phyloP scores from a whole-genome alignment of 2,329 filamentous ascomycete genomes.

The Thielaviopsis ethacetica region DNA sequence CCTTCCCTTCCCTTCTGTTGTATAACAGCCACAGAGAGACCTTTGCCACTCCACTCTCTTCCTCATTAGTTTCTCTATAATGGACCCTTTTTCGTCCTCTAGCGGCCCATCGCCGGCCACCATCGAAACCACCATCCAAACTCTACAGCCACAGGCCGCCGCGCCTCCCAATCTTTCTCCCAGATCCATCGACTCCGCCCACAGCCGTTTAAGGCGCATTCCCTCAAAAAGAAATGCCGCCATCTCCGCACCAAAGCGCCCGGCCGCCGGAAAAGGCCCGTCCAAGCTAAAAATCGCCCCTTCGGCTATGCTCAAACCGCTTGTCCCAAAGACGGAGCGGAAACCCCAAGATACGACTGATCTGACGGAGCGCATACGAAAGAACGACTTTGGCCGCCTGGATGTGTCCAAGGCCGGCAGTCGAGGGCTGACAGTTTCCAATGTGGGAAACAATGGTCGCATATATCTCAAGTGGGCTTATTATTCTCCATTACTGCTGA shows the following conservation, averaged over 20 bases:
- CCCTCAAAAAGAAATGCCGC: constrained; percentile 1
- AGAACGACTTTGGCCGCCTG: constrained; percentile 38
- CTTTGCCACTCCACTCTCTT: not conserved
- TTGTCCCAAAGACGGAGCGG: constrained; percentile 21
- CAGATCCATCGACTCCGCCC: constrained; percentile 7
- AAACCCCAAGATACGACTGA: constrained; percentile 25
- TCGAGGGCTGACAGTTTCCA: constrained; percentile 62
- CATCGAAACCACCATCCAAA: constrained; percentile 5
- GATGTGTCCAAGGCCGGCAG: constrained; percentile 42
- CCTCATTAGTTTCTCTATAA: not conserved
- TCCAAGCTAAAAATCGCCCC: constrained; percentile 10
- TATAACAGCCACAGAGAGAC: not conserved
- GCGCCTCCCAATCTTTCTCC: constrained; percentile 1
- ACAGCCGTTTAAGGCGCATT: constrained; percentile 7
- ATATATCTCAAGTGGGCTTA: constrained; percentile 59
- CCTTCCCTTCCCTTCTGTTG: not conserved
- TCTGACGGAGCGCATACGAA: constrained; percentile 25
- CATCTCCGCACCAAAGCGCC: not conserved
- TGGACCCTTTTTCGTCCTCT: not conserved
- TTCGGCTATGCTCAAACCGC: constrained; percentile 11
- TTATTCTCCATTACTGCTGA: not conserved
- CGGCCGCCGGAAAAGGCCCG: not conserved
- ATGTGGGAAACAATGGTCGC: constrained; percentile 68
- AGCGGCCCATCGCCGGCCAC: not conserved
- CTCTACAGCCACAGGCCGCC: not conserved